Conservation (phyloP, 352 stramenopile genomes). For the Phytophthora litchii region DNA sequence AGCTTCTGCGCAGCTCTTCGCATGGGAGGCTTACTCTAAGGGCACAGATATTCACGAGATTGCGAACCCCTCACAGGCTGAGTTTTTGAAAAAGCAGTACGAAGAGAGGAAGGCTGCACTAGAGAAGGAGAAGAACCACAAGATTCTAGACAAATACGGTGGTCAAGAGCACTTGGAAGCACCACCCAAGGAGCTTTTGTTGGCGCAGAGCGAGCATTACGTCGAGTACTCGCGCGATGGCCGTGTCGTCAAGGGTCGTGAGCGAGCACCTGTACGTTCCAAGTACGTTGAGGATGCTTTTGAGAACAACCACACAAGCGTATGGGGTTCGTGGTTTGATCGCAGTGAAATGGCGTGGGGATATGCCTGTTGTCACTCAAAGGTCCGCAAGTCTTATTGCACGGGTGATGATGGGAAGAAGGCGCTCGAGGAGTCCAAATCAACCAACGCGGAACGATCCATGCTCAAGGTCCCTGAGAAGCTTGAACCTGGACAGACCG, state of each 20-base stretch:
- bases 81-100: conserved; percentile 96
- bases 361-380: conserved; percentile 97
- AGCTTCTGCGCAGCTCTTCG: conserved; percentile 95
- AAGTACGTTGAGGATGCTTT: conserved; percentile 99
- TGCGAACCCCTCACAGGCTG: conserved; percentile 95
- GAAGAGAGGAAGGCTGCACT: conserved; percentile 76
- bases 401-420: conserved; percentile 93
- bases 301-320: conserved; percentile 95
- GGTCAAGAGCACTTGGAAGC: conserved; percentile 92
- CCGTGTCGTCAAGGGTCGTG: conserved; percentile 82
- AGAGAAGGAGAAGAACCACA: conserved; percentile 67
- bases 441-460: conserved; percentile 45
- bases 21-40: conserved; percentile 94
- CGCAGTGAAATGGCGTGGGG: conserved; percentile 94
- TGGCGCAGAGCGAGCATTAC: conserved; percentile 92
- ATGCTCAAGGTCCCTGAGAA: conserved; percentile 53
- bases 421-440: conserved; percentile 85
- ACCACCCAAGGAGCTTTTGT: conserved; percentile 74
- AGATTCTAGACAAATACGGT: conserved; percentile 97
- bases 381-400: conserved; percentile 95
- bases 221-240: conserved; percentile 95
- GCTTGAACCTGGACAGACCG: conserved; percentile 18
- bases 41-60: conserved; percentile 94
- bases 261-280: conserved; percentile 85
- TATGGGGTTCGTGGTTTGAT: conserved; percentile 99